These are phyloP conservation scores for Ceratocystiopsis brevicomis DNA, from an alignment of 2,329 filamentous ascomycete genomes.

Conservation along the genomic window DNA sequence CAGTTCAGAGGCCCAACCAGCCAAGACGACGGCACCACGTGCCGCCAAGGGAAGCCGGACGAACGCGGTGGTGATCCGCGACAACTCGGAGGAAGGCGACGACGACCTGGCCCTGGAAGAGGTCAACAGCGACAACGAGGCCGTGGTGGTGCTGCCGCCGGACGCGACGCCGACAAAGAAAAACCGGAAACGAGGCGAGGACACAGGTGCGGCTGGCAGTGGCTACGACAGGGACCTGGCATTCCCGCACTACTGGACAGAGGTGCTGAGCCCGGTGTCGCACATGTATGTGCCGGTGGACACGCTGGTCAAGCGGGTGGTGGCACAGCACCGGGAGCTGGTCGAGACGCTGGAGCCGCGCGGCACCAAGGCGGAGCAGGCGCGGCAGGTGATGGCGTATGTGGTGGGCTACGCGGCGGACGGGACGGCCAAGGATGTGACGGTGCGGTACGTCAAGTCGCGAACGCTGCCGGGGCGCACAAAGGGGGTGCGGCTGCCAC, in stretches of 20 bases:
- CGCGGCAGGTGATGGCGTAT: constrained; percentile 80
- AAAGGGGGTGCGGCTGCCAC: constrained; percentile 60
- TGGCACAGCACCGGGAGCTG: constrained; percentile 55
- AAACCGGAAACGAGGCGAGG: no score
- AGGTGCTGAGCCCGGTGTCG: constrained; percentile 67
- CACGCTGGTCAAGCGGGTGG: constrained; percentile 45
- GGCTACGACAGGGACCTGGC: constrained; percentile 56
- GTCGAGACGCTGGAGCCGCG: constrained; percentile 63
- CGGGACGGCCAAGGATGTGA: constrained; percentile 86
- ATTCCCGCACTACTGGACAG: constrained; percentile 85
- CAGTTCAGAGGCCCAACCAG: no score
- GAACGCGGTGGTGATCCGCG: neutral
- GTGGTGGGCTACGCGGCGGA: constrained; percentile 67
- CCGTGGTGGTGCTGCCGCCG: constrained; percentile 36
- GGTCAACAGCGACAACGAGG: constrained; percentile 38
- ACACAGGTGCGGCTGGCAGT: neutral
- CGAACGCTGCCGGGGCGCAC: constrained; percentile 74
- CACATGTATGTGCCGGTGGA: constrained; percentile 67
- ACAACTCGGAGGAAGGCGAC: constrained; percentile 4
- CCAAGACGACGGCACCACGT: no score
- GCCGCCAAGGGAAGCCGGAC: no score
- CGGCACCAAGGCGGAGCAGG: constrained; percentile 64
- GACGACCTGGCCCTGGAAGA: constrained; percentile 30
- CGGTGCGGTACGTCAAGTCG: constrained; percentile 73
- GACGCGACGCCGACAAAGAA: constrained; percentile 4